Conservation (phyloP, 176 grass and related monocot species). For the Oryza longistaminata region DNA sequence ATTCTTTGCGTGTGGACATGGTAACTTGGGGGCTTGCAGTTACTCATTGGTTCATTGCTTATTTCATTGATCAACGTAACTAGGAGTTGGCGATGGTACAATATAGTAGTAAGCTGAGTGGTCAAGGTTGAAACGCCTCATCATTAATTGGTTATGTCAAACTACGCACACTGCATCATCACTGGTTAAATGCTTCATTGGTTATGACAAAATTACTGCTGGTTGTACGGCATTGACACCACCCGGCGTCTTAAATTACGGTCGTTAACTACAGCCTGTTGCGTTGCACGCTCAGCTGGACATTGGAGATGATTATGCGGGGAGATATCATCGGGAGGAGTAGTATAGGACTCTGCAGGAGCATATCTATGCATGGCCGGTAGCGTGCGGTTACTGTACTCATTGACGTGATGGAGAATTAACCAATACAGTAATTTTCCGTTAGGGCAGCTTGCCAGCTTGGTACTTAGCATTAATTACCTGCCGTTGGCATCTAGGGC, state of each 20-base stretch:
- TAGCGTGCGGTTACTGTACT: constrained; percentile 10
- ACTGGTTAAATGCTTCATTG: constrained; percentile 19
- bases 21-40: not conserved
- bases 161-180: not conserved
- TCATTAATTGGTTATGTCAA: not conserved
- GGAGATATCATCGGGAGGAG: constrained; percentile 17
- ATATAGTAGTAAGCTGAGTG: not conserved
- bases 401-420: constrained; percentile 12
- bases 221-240: not conserved
- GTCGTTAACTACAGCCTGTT: constrained; percentile 34
- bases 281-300: constrained; percentile 17
- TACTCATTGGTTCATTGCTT: not conserved
- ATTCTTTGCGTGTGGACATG: not conserved
- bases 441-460: constrained; percentile 10
- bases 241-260: constrained; percentile 13
- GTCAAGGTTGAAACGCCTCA: not conserved
- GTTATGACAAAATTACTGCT: not conserved
- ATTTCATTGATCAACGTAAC: not conserved
- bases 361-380: not conserved
- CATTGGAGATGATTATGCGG: not conserved
- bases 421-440: constrained; percentile 15
- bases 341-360: constrained; percentile 17
- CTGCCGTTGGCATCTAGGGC: constrained; percentile 24
- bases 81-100: not conserved
- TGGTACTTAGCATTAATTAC: constrained; percentile 17